These are phyloP conservation scores for Nicotiana knightiana DNA, from an alignment of 257 asterid species.

Conservation along the genomic window DNA sequence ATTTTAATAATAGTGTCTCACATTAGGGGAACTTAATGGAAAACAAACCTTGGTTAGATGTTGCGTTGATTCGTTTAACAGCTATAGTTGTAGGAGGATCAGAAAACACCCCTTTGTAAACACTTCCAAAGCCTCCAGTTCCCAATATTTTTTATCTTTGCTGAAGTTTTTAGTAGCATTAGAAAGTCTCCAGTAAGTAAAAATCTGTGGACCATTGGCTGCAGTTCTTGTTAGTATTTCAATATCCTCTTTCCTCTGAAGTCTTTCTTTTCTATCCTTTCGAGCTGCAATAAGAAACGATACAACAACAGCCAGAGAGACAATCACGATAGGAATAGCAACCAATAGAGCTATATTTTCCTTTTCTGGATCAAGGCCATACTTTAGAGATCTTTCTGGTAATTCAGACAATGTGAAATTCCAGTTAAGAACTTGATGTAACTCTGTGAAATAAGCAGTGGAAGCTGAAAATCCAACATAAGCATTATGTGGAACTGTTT, in stretches of 20 bases:
- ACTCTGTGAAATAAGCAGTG: slow-evolving; percentile 41
- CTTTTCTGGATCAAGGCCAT: slow-evolving; percentile 17
- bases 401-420: slow-evolving; percentile 42
- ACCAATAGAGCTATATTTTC: slow-evolving; percentile 19
- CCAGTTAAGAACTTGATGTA: slow-evolving; percentile 58
- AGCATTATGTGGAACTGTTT: slow-evolving; percentile 38
- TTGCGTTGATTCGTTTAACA: slow-evolving; percentile 56
- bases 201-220: slow-evolving; percentile 46
- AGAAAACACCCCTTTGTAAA: slow-evolving; percentile 42
- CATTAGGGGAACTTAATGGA: background rate
- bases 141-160: slow-evolving; percentile 47
- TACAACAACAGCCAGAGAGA: slow-evolving; percentile 9
- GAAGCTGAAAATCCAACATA: slow-evolving; percentile 61
- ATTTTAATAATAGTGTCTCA: background rate
- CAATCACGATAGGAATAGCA: slow-evolving; percentile 26
- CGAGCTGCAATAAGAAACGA: slow-evolving; percentile 9
- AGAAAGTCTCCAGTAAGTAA: slow-evolving; percentile 48
- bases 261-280: slow-evolving; percentile 20
- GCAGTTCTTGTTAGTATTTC: slow-evolving; percentile 46
- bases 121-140: slow-evolving; percentile 67
- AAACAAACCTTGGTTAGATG: slow-evolving; percentile 54
- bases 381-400: slow-evolving; percentile 27
- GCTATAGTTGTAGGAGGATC: slow-evolving; percentile 32
- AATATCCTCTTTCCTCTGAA: slow-evolving; percentile 26
- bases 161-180: slow-evolving; percentile 46